phyloP scores from a whole-genome alignment of 2,329 filamentous ascomycete genomes.

The Penicillium sp. region DNA sequence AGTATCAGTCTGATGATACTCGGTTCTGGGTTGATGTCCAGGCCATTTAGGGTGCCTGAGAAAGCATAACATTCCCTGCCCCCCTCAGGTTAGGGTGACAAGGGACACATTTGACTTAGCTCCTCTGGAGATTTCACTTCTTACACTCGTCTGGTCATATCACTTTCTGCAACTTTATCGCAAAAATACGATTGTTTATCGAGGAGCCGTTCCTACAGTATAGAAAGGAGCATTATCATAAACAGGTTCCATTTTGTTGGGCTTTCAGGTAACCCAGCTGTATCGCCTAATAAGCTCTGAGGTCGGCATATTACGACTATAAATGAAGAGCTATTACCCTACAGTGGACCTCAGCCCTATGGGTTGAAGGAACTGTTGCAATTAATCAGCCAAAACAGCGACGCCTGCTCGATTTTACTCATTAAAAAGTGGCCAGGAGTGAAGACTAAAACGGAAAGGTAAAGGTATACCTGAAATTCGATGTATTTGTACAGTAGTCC shows the following conservation, averaged over 20 bases:
- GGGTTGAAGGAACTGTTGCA: background rate
- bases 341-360: background rate
- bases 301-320: too few relatives aligned
- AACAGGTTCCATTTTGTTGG: background rate
- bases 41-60: background rate
- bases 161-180: background rate
- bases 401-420: too few relatives aligned
- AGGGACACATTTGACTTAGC: too few relatives aligned
- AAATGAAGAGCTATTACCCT: too few relatives aligned
- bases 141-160: background rate
- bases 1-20: background rate
- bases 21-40: background rate
- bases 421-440: background rate
- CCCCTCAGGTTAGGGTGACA: background rate
- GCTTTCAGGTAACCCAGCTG: background rate
- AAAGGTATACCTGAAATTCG: background rate
- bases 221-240: background rate
- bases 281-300: too few relatives aligned
- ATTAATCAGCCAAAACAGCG: too few relatives aligned
- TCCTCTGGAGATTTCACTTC: background rate
- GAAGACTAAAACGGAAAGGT: background rate
- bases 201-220: background rate
- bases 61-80: background rate
- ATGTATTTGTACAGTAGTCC: background rate
- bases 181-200: background rate